Conservation (phyloP, 805 yeast species). For the Candida verbasci region DNA sequence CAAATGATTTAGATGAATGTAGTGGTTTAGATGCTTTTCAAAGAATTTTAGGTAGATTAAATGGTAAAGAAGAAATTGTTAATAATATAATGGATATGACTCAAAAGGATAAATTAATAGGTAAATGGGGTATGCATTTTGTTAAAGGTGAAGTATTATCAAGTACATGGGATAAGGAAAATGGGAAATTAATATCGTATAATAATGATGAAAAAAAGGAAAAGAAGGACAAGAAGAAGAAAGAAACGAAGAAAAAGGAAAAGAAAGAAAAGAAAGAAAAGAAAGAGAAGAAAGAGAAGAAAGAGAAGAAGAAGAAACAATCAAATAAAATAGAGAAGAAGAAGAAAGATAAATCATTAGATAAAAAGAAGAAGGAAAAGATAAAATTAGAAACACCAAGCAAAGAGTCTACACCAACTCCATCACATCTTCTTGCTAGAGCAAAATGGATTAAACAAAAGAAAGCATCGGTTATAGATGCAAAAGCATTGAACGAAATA, state of each 20-base stretch:
- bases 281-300: slow-evolving; percentile 15
- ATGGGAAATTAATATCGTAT: slow-evolving; percentile 17
- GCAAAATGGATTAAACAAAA: slow-evolving; percentile 87
- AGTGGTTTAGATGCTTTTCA: slow-evolving; percentile 93
- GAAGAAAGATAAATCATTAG: too few relatives aligned
- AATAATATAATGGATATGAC: slow-evolving; percentile 63
- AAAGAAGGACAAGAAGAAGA: slow-evolving; percentile 16
- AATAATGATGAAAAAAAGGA: slow-evolving; percentile 13
- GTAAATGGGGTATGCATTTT: slow-evolving; percentile 85
- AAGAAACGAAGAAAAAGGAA: slow-evolving; percentile 20
- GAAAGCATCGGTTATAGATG: slow-evolving; percentile 86
- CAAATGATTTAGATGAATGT: slow-evolving; percentile 75
- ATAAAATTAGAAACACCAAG: slow-evolving; percentile 8
- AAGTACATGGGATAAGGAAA: slow-evolving; percentile 78
- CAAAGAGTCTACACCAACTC: slow-evolving; percentile 14
- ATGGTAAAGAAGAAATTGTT: slow-evolving; percentile 75
- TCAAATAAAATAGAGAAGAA: slow-evolving; percentile 9
- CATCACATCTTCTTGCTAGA: slow-evolving; percentile 54
- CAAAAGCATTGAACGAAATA: slow-evolving; percentile 84
- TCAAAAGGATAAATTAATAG: slow-evolving; percentile 65
- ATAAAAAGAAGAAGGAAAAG: slow-evolving; percentile 10
- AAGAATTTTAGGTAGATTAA: slow-evolving; percentile 79
- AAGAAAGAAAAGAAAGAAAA: slow-evolving; percentile 20
- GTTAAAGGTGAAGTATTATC: slow-evolving; percentile 78
- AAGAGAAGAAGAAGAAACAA: slow-evolving; percentile 13